These are phyloP conservation scores for Apiospora aurea DNA, from an alignment of 2,329 filamentous ascomycete genomes.

Conservation along the genomic window DNA sequence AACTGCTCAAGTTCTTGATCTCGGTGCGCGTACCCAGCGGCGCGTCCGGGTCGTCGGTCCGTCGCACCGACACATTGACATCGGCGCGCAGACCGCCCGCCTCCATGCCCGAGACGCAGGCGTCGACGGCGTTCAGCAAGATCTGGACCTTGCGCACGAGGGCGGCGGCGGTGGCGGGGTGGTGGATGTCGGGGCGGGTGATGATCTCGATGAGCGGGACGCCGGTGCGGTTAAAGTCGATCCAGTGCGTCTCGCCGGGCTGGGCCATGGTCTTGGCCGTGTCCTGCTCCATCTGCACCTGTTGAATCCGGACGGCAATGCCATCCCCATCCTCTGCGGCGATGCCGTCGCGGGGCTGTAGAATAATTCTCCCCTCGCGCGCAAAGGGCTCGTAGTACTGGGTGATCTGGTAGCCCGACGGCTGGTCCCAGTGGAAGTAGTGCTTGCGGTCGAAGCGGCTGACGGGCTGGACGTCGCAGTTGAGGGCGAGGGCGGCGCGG, in stretches of 20 bases:
- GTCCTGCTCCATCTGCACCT: slow-evolving; percentile 97
- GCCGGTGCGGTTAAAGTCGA: slow-evolving; percentile 95
- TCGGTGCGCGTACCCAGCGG: slow-evolving; percentile 85
- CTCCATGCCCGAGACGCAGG: slow-evolving; percentile 93
- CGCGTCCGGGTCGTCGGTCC: slow-evolving; percentile 51
- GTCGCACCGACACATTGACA: slow-evolving; percentile 89
- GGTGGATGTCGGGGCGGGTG: slow-evolving; percentile 85
- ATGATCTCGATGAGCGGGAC: slow-evolving; percentile 95
- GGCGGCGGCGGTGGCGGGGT: slow-evolving; percentile 85
- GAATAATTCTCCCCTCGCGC: slow-evolving; percentile 72
- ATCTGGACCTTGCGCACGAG: slow-evolving; percentile 89
- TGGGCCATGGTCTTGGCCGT: slow-evolving; percentile 92
- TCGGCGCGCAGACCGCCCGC: slow-evolving; percentile 88
- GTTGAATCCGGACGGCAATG: slow-evolving; percentile 84
- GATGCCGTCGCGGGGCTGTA: slow-evolving; percentile 81
- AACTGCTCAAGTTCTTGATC: slow-evolving; percentile 96
- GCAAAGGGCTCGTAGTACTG: slow-evolving; percentile 86
- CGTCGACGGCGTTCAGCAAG: slow-evolving; percentile 79
- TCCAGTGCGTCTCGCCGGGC: slow-evolving; percentile 73
- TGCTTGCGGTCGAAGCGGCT: slow-evolving; percentile 96
- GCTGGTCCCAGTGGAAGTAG: slow-evolving; percentile 99
- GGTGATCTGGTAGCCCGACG: slow-evolving; percentile 95
- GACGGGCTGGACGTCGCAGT: slow-evolving; percentile 76
- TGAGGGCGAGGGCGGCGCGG: slow-evolving; percentile 83
- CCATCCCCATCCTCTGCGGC: slow-evolving; percentile 73